These are phyloP conservation scores for Pseudozyma flocculosa DNA, from an alignment of 1,284 basidiomycete genomes.

Conservation along the genomic window DNA sequence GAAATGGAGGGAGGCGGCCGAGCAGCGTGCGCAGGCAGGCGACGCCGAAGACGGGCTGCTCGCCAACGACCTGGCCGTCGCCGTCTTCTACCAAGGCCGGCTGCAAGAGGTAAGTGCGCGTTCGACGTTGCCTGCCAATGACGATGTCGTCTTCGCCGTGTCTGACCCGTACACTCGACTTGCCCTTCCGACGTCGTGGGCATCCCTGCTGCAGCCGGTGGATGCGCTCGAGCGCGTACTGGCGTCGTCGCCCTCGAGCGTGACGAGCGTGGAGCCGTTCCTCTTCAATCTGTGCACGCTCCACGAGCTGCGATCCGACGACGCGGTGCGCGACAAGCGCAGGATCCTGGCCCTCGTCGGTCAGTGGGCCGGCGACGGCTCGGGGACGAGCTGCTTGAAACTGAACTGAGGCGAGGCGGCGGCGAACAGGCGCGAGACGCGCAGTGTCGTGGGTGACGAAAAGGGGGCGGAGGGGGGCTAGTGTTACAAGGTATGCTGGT, in stretches of 20 bases:
- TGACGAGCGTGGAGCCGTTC: constrained; percentile 18
- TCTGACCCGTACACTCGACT: not conserved
- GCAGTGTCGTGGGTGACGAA: not conserved
- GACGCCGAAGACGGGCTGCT: not conserved
- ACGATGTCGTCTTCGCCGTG: constrained; percentile 5
- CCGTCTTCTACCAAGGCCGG: not conserved
- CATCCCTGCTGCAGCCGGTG: constrained; percentile 10
- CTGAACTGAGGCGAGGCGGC: constrained; percentile 16
- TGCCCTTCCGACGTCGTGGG: no score
- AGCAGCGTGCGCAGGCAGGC: not conserved
- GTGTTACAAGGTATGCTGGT: not conserved
- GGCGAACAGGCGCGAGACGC: constrained; percentile 3
- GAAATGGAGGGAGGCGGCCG: not conserved
- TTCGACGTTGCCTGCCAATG: no score
- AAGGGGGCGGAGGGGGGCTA: not conserved
- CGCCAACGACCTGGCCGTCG: not conserved
- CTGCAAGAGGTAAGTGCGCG: not conserved
- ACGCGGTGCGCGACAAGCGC: constrained; percentile 20
- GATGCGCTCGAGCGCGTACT: constrained; percentile 12
- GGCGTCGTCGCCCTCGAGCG: not conserved
- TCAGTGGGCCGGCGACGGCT: constrained; percentile 28
- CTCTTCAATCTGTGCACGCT: constrained; percentile 42
- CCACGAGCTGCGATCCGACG: constrained; percentile 25
- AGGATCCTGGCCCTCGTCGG: constrained; percentile 15
- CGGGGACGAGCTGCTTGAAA: constrained; percentile 16